Percentiles rank a stretch among this genome's conserved stretches.
These are phyloP conservation scores for Citrus sp. DNA, from an alignment of 345 rosid genomes.

Conservation along the genomic window DNA sequence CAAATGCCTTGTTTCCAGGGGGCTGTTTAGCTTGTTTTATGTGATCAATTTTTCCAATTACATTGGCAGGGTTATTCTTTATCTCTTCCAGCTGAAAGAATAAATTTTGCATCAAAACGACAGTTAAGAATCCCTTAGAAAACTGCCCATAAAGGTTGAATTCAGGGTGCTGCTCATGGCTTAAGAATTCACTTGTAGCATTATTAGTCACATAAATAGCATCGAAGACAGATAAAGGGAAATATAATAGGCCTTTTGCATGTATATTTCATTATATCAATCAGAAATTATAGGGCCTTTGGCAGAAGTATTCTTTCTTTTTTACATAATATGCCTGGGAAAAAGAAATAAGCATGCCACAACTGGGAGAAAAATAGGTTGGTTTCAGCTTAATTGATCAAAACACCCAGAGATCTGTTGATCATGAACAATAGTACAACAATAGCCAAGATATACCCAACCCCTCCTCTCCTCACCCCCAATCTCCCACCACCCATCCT, in stretches of 20 bases:
- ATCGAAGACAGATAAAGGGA: background rate
- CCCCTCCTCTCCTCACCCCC: background rate
- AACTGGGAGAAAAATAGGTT: background rate
- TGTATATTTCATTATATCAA: background rate
- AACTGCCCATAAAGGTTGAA: background rate
- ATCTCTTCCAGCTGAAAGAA: slow-evolving; percentile 54
- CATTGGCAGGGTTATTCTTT: slow-evolving; percentile 28
- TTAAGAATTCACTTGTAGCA: background rate
- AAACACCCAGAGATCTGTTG: background rate
- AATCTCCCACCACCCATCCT: background rate
- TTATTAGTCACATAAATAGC: background rate
- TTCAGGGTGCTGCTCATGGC: background rate
- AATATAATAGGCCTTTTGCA: background rate
- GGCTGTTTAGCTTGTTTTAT: slow-evolving; percentile 15
- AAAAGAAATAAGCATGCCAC: background rate
- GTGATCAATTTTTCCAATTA: slow-evolving; percentile 17
- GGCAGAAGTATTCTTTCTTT: background rate
- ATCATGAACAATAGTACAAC: background rate
- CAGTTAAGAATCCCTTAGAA: background rate
- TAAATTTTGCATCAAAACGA: background rate
- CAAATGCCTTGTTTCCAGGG: slow-evolving; percentile 18
- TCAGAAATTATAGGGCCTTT: background rate
- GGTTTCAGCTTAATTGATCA: background rate
- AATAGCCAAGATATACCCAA: background rate
- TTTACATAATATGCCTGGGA: background rate